Percentiles rank a stretch among this genome's conserved stretches.
These are phyloP conservation scores for Arthrobotrys megalospora DNA, from an alignment of 2,329 filamentous ascomycete genomes.

Conservation along the genomic window DNA sequence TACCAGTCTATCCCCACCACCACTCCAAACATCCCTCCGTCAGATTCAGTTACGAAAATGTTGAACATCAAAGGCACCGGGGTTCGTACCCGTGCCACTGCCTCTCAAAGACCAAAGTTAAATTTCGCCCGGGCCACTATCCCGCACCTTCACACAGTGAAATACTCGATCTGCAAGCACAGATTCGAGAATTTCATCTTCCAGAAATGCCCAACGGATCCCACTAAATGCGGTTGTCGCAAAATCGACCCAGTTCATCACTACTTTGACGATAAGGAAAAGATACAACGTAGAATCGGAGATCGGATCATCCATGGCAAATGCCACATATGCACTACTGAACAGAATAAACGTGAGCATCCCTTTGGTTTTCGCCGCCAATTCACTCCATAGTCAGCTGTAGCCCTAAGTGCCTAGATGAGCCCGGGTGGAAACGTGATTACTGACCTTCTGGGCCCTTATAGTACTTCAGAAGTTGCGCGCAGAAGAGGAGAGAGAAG, in stretches of 20 bases:
- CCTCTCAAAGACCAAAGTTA: no score
- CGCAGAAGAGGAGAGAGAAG: not conserved
- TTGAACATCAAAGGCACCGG: no score
- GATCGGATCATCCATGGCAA: constrained; percentile 13
- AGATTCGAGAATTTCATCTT: constrained; percentile 32
- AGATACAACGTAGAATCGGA: not conserved
- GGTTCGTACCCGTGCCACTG: no score
- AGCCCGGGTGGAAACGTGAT: no score
- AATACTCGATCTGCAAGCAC: constrained; percentile 32
- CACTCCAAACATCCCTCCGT: no score
- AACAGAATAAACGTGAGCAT: constrained; percentile 11
- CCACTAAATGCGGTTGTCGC: no score
- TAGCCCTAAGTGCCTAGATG: no score
- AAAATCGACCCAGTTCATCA: constrained; percentile 5
- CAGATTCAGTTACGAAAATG: no score
- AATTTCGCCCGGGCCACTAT: no score
- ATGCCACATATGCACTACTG: constrained; percentile 8
- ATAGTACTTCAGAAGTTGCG: not conserved
- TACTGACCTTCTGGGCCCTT: not conserved
- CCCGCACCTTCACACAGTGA: constrained; percentile 23
- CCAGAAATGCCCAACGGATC: not conserved
- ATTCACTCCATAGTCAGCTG: no score
- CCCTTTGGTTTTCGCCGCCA: not conserved
- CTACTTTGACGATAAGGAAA: constrained; percentile 9
- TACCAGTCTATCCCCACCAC: no score